Conservation (phyloP, 805 yeast genomes). For the Hanseniaspora meyeri region DNA sequence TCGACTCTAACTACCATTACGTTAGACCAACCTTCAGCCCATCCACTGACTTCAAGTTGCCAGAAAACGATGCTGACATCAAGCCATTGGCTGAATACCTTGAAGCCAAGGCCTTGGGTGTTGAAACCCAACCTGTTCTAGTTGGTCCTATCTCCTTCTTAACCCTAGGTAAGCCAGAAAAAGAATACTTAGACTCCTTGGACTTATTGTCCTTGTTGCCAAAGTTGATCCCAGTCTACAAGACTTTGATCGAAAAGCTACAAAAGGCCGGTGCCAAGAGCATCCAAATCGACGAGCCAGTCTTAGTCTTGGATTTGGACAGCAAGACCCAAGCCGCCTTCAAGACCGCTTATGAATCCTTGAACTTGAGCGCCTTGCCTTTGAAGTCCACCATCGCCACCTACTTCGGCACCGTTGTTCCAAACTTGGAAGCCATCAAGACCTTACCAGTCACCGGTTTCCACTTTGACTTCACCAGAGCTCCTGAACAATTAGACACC, state of each 20-base stretch:
- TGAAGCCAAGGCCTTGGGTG: constrained; percentile 94
- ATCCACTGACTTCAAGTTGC: constrained; percentile 89
- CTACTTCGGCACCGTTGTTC: constrained; percentile 97
- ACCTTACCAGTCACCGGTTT: constrained; percentile 85
- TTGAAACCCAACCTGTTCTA: constrained; percentile 94
- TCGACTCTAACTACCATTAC: constrained; percentile 98
- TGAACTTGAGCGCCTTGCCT: constrained; percentile 28
- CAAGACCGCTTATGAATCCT: constrained; percentile 72
- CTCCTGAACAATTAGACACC: constrained; percentile 87
- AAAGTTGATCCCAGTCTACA: constrained; percentile 86
- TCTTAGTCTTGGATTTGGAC: constrained; percentile 85
- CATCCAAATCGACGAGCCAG: constrained; percentile 97
- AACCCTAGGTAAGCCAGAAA: constrained; percentile 94
- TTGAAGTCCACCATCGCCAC: constrained; percentile 69
- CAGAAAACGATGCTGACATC: constrained; percentile 40
- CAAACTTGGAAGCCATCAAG: constrained; percentile 83
- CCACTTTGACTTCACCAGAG: constrained; percentile 95
- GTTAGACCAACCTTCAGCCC: constrained; percentile 98
- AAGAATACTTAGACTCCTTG: constrained; percentile 78
- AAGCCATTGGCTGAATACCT: constrained; percentile 96
- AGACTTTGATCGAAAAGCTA: constrained; percentile 74
- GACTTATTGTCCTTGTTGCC: constrained; percentile 83
- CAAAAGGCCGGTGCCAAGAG: constrained; percentile 88
- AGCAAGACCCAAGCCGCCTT: constrained; percentile 70
- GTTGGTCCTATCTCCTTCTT: constrained; percentile 95